A percentile compares a stretch with the other conserved stretches of the same genome.
Conservation (phyloP, 495 filamentous ascomycete species). For the Aspergillus homomorphus region DNA sequence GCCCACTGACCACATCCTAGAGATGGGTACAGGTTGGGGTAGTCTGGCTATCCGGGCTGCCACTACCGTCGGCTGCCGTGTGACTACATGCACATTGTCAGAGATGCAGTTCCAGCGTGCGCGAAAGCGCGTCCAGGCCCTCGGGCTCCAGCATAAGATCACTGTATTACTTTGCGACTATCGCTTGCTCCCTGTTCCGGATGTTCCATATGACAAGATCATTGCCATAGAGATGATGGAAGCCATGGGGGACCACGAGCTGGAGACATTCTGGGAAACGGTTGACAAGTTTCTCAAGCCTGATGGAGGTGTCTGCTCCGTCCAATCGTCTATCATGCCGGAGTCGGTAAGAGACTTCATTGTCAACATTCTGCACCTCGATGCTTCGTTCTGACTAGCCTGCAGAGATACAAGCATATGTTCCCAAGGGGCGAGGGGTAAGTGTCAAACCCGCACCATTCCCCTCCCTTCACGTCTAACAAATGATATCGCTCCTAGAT, state of each 20-base stretch:
- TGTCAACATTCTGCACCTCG: neutral
- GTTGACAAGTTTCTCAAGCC: conserved; percentile 57
- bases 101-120: conserved; percentile 58
- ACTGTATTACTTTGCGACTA: conserved; percentile 62
- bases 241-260: conserved; percentile 62
- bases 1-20: conserved; percentile 61
- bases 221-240: conserved; percentile 56
- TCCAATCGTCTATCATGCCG: conserved; percentile 61
- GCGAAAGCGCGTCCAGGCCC: conserved; percentile 52
- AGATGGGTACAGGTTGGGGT: conserved; percentile 69
- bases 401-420: neutral
- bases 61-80: conserved; percentile 53
- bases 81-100: conserved; percentile 61
- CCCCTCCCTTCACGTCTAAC: neutral
- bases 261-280: conserved; percentile 58
- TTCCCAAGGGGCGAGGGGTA: neutral
- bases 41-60: conserved; percentile 63
- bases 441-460: neutral
- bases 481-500: neutral
- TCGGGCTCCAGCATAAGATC: conserved; percentile 50
- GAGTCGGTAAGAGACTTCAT: neutral
- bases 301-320: conserved; percentile 58
- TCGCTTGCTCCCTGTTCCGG: conserved; percentile 49
- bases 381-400: neutral
- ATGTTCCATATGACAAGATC: conserved; percentile 60